Conservation (phyloP, 1,284 basidiomycete species). For the Ceratobasidium sp. region DNA sequence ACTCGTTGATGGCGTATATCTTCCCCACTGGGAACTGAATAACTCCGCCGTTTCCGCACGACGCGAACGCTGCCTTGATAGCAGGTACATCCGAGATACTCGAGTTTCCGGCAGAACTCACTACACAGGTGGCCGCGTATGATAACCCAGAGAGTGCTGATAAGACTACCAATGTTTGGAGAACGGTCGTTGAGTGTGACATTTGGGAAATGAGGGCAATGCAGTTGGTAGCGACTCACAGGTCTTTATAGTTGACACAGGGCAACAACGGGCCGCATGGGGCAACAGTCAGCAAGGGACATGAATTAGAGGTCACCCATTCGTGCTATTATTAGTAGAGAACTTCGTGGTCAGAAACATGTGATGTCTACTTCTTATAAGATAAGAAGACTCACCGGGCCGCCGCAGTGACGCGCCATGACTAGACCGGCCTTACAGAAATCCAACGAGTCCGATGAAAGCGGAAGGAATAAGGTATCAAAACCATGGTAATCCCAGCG, state of each 20-base stretch:
- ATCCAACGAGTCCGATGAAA: too few relatives aligned
- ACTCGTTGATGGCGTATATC: constrained; percentile 34
- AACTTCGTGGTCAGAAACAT: background rate
- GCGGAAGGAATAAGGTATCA: too few relatives aligned
- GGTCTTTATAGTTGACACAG: background rate
- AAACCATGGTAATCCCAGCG: too few relatives aligned
- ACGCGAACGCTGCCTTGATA: constrained; percentile 30
- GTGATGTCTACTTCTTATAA: background rate
- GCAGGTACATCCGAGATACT: constrained; percentile 33
- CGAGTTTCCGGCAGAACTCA: constrained; percentile 16
- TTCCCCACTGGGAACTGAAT: constrained; percentile 35
- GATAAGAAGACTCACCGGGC: background rate
- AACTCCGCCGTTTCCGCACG: constrained; percentile 35
- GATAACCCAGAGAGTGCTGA: constrained; percentile 7
- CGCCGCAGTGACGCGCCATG: background rate
- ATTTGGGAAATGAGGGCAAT: background rate
- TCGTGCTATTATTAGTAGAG: background rate
- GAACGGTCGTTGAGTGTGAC: background rate
- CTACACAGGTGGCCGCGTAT: constrained; percentile 24
- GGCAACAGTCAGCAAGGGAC: background rate
- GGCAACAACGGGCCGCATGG: background rate
- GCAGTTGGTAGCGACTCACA: background rate
- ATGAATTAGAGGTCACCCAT: too few relatives aligned
- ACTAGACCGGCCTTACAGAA: background rate
- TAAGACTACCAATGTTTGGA: background rate